Conservation (phyloP, 2,329 filamentous ascomycete genomes). For the Thermoascus crustaceus region DNA sequence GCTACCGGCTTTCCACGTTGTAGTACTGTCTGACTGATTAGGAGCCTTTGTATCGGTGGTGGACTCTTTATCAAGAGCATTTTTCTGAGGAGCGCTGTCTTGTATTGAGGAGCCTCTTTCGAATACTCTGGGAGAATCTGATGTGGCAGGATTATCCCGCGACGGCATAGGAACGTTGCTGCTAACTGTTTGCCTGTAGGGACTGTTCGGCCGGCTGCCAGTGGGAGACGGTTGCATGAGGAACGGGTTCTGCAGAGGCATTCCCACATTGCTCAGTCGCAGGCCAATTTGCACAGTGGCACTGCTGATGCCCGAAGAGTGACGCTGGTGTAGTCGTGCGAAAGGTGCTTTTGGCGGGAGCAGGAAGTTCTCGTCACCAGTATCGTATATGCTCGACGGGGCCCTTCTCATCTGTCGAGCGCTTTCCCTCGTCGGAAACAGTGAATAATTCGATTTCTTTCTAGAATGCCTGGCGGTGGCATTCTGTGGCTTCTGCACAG, state of each 20-base stretch:
- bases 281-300: constrained; percentile 21
- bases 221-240: background rate
- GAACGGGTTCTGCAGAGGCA: background rate
- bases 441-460: constrained; percentile 12
- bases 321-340: constrained; percentile 11
- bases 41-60: background rate
- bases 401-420: constrained; percentile 5
- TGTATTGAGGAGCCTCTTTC: too few species aligned
- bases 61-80: too few species aligned
- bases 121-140: too few species aligned
- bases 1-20: background rate
- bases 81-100: too few species aligned
- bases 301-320: constrained; percentile 15
- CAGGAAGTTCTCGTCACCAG: constrained; percentile 7
- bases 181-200: background rate
- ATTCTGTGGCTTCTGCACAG: background rate
- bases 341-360: constrained; percentile 13
- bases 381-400: constrained; percentile 9
- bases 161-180: background rate
- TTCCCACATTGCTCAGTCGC: constrained; percentile 14
- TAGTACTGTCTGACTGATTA: background rate
- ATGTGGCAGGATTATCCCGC: too few species aligned
- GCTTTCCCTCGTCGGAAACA: constrained; percentile 12
- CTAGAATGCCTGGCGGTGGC: background rate
- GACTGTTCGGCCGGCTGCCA: background rate